phyloP scores from a whole-genome alignment of 2,329 filamentous ascomycete species.

The Aspergillus pseudoterreus region DNA sequence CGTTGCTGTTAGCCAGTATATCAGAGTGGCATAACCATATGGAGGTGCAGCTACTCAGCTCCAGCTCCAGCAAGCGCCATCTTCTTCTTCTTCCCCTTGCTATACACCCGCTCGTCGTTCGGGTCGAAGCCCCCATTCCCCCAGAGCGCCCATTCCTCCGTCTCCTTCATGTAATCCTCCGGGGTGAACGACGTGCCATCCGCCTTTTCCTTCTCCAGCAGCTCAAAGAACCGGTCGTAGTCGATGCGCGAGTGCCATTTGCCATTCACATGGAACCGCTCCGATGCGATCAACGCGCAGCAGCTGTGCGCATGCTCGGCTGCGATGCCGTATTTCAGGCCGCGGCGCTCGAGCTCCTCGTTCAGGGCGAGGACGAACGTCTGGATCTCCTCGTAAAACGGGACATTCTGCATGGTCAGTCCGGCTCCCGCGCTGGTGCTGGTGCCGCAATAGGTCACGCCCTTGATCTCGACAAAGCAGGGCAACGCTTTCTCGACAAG shows the following conservation, averaged over 20 bases:
- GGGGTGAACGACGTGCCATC: constrained; percentile 69
- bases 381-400: constrained; percentile 87
- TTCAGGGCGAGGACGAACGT: constrained; percentile 77
- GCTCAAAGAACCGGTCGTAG: constrained; percentile 81
- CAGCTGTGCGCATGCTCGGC: constrained; percentile 95
- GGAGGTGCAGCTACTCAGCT: neutral
- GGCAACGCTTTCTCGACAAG: constrained; percentile 82
- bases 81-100: constrained; percentile 63
- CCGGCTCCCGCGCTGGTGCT: constrained; percentile 78
- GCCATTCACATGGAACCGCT: constrained; percentile 70
- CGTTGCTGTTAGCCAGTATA: too few relatives aligned
- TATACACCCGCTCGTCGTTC: constrained; percentile 78
- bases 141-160: constrained; percentile 92
- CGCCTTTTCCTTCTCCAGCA: constrained; percentile 62
- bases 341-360: constrained; percentile 62
- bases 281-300: constrained; percentile 81
- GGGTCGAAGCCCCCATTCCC: constrained; percentile 94
- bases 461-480: constrained; percentile 93
- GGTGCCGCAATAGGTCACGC: constrained; percentile 94
- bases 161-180: constrained; percentile 88
- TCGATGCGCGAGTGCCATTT: constrained; percentile 92
- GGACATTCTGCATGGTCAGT: constrained; percentile 94
- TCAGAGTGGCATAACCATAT: too few relatives aligned
- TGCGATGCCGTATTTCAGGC: constrained; percentile 81
- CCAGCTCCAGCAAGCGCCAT: constrained; percentile 2